phyloP scores from a whole-genome alignment of 2,329 filamentous ascomycete species.

The Didymella exigua region DNA sequence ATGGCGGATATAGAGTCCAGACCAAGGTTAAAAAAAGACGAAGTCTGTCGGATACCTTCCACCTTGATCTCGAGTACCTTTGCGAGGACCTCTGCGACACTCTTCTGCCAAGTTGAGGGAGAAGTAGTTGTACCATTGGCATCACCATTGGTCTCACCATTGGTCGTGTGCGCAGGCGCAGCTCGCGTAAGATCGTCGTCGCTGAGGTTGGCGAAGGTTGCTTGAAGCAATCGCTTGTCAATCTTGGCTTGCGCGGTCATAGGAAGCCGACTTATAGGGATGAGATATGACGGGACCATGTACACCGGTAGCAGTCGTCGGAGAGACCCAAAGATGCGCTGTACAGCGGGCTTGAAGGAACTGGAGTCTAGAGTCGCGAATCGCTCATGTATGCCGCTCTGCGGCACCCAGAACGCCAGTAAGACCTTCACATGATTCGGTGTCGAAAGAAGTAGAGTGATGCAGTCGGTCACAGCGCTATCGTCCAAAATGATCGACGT shows the following conservation, averaged over 20 bases:
- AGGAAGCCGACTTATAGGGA: slow-evolving; percentile 73
- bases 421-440: slow-evolving; percentile 58
- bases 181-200: slow-evolving; percentile 53
- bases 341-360: slow-evolving; percentile 26
- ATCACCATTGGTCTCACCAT: slow-evolving; percentile 33
- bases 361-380: slow-evolving; percentile 52
- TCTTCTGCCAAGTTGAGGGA: slow-evolving; percentile 53
- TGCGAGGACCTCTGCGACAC: slow-evolving; percentile 62
- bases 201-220: slow-evolving; percentile 56
- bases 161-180: slow-evolving; percentile 40
- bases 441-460: slow-evolving; percentile 63
- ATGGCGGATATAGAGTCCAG: slow-evolving; percentile 86
- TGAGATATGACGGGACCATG: slow-evolving; percentile 77
- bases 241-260: slow-evolving; percentile 77
- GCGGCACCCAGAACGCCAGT: slow-evolving; percentile 71
- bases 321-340: slow-evolving; percentile 61
- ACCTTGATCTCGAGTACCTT: slow-evolving; percentile 55
- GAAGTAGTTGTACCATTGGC: not conserved
- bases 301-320: slow-evolving; percentile 68
- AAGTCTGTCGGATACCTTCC: slow-evolving; percentile 63
- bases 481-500: slow-evolving; percentile 65
- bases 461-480: slow-evolving; percentile 62
- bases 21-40: slow-evolving; percentile 77
- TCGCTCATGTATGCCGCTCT: slow-evolving; percentile 9
- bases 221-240: slow-evolving; percentile 62